phyloP scores from a whole-genome alignment of 1,284 basidiomycete species.

The Grifola frondosa region DNA sequence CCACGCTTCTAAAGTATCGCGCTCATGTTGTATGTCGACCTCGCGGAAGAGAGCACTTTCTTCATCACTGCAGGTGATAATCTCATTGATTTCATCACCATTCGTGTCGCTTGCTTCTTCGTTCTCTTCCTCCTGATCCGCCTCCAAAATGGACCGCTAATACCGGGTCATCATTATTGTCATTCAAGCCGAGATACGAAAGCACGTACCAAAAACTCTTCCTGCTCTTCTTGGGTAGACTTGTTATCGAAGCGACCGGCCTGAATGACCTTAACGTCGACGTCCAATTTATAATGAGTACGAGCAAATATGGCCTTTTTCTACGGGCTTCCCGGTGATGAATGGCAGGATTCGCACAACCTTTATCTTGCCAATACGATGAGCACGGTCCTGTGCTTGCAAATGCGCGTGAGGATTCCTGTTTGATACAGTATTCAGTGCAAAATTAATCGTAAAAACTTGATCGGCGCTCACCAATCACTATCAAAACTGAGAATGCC shows the following conservation, averaged over 20 bases:
- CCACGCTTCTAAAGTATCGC: slow-evolving; percentile 71
- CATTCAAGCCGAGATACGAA: slow-evolving; percentile 8
- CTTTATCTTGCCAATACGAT: slow-evolving; percentile 99
- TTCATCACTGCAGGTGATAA: slow-evolving; percentile 85
- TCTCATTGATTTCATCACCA: slow-evolving; percentile 94
- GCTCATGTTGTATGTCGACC: slow-evolving; percentile 83
- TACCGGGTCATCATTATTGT: slow-evolving; percentile 2
- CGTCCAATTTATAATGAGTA: slow-evolving; percentile 94
- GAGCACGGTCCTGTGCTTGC: slow-evolving; percentile 97
- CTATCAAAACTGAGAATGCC: slow-evolving; percentile 70
- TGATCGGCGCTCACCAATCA: slow-evolving; percentile 58
- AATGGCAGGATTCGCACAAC: slow-evolving; percentile 94
- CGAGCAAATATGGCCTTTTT: slow-evolving; percentile 95
- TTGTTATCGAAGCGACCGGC: slow-evolving; percentile 99
- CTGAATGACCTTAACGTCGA: slow-evolving; percentile 98
- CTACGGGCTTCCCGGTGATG: slow-evolving; percentile 96
- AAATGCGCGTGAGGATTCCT: slow-evolving; percentile 97
- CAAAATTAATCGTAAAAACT: not conserved
- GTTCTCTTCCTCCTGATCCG: slow-evolving; percentile 86
- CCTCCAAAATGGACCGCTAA: slow-evolving; percentile 79
- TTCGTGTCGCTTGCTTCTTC: slow-evolving; percentile 94
- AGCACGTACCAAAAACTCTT: slow-evolving; percentile 80
- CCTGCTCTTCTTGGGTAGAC: slow-evolving; percentile 95
- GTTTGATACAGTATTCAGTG: slow-evolving; percentile 38
- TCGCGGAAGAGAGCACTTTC: slow-evolving; percentile 79